Evolutionary conservation across 2,329 filamentous ascomycete species (phyloP), one percentile per base, ranked within the genome.

Genomic region (Lasiodiplodia theobromae): DNA sequence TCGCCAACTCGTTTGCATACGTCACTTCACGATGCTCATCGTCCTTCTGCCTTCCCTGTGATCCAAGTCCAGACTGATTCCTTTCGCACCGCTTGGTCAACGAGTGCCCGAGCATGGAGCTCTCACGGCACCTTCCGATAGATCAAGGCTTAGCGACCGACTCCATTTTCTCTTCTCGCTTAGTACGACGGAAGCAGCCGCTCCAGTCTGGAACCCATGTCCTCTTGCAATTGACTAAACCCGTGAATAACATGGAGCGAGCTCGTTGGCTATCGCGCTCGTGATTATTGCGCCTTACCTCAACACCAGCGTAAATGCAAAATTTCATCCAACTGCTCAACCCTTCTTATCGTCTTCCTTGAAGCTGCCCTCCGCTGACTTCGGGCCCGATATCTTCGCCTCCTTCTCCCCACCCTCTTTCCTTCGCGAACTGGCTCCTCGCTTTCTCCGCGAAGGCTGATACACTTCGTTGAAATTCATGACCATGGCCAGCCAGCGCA

Each of bases 401-500:
- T 71, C 76, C 56, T 79, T 75, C 65, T 73, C 62, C 14, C 70
- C 58, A 38, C 80, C 49, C 78, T 79, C 72, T 52, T 77, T 74
- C 47, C 77, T 75, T 23, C 58, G 53, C 53, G 23, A 68, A 65
- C 60, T 68, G 31, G 68, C 79, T 83, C 71, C 75, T 69, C 86
- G 82, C 81, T 89, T 89, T 77, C 90, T 87, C 74, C 89, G 86
- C 54, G 90, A 87, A 16, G 93, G 92, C 80, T 92, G 88, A 80
- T 98, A 98, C 31, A 97, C 92, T 78, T 98, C 95, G 80, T 99
- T 99, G 81, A 98, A 99, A 81, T 98, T 99, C 93, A 99, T 98
- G 51, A 96, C 92, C 57, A 98, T 94, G 49, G 93, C 96, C 72
- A 99, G 82, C 84, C 98, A 98, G 67, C 95, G 87, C 89, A 99